phyloP scores from a whole-genome alignment of 2,329 filamentous ascomycete genomes.

The Paramyrothecium sp. region DNA sequence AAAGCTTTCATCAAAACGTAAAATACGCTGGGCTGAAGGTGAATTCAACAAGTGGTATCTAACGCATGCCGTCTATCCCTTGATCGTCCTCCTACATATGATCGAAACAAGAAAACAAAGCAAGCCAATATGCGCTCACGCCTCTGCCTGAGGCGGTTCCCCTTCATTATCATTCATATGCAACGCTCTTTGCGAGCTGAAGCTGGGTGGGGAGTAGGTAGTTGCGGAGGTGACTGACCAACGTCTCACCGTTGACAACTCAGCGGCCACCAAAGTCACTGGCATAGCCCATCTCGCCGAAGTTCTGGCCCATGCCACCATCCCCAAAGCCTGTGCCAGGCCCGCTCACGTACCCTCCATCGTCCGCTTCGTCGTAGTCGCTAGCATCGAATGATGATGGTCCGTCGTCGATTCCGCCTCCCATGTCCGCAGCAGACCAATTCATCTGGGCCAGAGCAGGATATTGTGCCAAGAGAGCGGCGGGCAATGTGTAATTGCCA shows the following conservation, averaged over 20 bases:
- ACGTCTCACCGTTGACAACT: background rate
- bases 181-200: background rate
- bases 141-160: background rate
- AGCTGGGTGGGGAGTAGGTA: background rate
- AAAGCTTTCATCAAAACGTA: background rate
- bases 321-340: conserved; percentile 60
- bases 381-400: conserved; percentile 80
- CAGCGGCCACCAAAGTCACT: conserved; percentile 25
- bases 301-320: conserved; percentile 54
- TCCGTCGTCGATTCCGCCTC: conserved; percentile 71
- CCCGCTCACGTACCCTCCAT: conserved; percentile 65
- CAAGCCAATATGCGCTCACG: background rate
- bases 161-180: background rate
- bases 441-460: conserved; percentile 88
- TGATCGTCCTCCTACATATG: background rate
- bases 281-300: conserved; percentile 31
- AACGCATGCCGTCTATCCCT: background rate
- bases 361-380: conserved; percentile 73
- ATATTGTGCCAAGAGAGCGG: conserved; percentile 86
- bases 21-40: background rate
- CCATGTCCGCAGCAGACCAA: conserved; percentile 68
- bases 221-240: no score
- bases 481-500: conserved; percentile 71
- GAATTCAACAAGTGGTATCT: background rate
- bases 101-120: background rate